Evolutionary conservation across 306 rosid genomes (phyloP).

Genomic region (Oxytropis ochrocephala): DNA sequence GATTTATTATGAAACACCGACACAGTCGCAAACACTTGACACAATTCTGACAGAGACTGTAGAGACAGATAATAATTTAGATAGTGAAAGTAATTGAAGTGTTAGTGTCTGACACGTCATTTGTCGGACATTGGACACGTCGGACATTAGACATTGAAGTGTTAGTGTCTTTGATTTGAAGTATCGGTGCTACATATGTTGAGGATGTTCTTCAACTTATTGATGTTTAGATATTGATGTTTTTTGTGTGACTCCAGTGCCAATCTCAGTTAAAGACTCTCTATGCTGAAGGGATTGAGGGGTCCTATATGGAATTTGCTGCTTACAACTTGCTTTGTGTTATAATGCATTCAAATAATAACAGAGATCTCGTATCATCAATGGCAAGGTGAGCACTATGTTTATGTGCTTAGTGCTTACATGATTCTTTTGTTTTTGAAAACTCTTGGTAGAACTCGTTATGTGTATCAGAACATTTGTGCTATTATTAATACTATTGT

Average conservation of each 20-base stretch:
- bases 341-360: slow-evolving; percentile 81
- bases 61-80: no score
- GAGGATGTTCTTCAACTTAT: not conserved
- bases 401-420: not conserved
- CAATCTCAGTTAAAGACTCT: slow-evolving; percentile 80
- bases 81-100: no score
- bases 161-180: no score
- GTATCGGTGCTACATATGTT: not conserved
- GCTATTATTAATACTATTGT: not conserved
- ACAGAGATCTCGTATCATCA: slow-evolving; percentile 77
- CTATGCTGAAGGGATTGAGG: slow-evolving; percentile 86
- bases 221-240: slow-evolving; percentile 11
- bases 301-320: slow-evolving; percentile 90
- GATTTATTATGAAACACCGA: not conserved
- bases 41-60: no score
- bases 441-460: not conserved
- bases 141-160: no score
- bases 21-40: no score
- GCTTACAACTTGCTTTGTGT: slow-evolving; percentile 95
- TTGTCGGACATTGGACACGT: no score
- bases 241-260: slow-evolving; percentile 61
- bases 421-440: not conserved
- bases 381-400: slow-evolving; percentile 66
- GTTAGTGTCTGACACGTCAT: no score
- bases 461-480: not conserved